Base-by-base conservation (phyloP, 129 eudicot genomes). In the Mikania micrantha region DNA sequence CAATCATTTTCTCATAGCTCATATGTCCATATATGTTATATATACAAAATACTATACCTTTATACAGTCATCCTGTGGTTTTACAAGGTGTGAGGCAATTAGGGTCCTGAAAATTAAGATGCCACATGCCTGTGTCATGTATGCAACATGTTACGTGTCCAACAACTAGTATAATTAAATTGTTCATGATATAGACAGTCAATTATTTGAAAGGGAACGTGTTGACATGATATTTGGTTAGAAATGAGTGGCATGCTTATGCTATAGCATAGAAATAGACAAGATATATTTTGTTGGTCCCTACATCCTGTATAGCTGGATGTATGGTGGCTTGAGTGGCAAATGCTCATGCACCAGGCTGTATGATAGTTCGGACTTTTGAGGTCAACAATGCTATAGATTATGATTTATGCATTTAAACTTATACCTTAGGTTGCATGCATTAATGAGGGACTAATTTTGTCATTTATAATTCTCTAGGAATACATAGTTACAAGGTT, bases 281-380 rank as follows among this genome's bases (percentile, higher is more conserved):
- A 74, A 54, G 74, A 59, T 59, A 28, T 47, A 11, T 34, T 67
- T 68, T 68, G 70, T 3, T 76, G 80, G 80, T 76, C 80, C 80
- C 80, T 69, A 64, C 56, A 35, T 60, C 54, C 70, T 67, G 40
- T 1, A 48, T 75, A 67, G 80, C 75, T 76, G 80, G 64, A 68
- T 8, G 21, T 48, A 69, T 68, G 75, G 64, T 60, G 75, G 57
- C 68, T 75, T 59, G 35, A 25, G 74, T 75, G 75, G 74, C 48
- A 27, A 68, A 59, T 76, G 69, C 70, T 21, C 64, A 76, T 76
- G 69, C 74, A 68, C 63, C 80, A 68, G 74, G 38, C 70, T 76
- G 80, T 60, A 48, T 76, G 16, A 13, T 58, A 32, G 50, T 47
- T 60, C 48, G 57, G 74, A 34, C 40, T 60, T 48, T 60, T 57